Evolutionary conservation across 352 stramenopile genomes (phyloP).

Genomic region (Phytophthora cajani): DNA sequence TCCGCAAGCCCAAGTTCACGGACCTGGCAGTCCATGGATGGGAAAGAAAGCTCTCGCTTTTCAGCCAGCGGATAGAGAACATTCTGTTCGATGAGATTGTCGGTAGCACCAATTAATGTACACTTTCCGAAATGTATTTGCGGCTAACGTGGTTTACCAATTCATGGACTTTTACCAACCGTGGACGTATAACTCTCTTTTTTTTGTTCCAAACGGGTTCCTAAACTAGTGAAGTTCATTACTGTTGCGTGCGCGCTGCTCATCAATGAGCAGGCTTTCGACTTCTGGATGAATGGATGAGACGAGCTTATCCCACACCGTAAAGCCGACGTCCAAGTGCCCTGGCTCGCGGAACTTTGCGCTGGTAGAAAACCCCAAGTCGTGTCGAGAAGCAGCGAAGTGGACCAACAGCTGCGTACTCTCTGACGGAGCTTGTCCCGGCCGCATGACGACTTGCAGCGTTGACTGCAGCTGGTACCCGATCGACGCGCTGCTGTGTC

Average conservation of each 20-base stretch:
- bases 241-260: conserved; percentile 3
- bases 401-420: conserved; percentile 12
- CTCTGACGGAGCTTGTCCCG: neutral
- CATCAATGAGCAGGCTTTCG: conserved; percentile 30
- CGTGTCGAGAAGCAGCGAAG: conserved; percentile 12
- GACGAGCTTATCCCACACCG: conserved; percentile 10
- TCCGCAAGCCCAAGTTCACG: conserved; percentile 7
- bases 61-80: conserved; percentile 24
- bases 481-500: conserved; percentile 8
- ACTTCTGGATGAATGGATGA: conserved; percentile 17
- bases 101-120: neutral
- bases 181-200: no score
- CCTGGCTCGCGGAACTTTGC: conserved; percentile 8
- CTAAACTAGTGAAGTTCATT: no score
- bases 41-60: conserved; percentile 16
- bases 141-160: no score
- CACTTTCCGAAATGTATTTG: no score
- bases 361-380: neutral
- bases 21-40: conserved; percentile 21
- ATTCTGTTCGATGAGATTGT: conserved; percentile 24
- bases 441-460: conserved; percentile 9
- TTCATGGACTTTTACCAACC: no score
- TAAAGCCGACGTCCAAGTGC: conserved; percentile 13
- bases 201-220: no score
- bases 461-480: conserved; percentile 15